These are phyloP conservation scores for Hirschioporus abietinus DNA, from an alignment of 768 basidiomycete species.

Conservation along the genomic window DNA sequence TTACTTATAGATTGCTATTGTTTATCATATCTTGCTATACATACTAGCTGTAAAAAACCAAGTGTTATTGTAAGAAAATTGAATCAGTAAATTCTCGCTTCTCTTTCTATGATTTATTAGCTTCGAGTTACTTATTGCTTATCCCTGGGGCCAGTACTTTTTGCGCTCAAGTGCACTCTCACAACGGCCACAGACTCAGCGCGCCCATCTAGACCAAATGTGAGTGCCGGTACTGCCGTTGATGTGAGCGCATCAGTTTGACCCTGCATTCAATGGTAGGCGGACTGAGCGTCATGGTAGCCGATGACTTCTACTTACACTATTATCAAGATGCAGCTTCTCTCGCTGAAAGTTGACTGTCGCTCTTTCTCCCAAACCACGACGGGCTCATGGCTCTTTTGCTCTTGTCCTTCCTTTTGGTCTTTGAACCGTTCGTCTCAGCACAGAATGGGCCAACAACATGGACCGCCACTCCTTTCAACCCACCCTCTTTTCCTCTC, in stretches of 20 bases:
- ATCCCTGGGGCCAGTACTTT: too few species aligned
- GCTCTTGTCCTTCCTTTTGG: neutral
- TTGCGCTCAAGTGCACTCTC: too few species aligned
- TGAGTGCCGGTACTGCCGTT: too few species aligned
- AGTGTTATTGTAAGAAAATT: neutral
- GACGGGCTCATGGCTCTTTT: neutral
- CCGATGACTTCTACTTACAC: neutral
- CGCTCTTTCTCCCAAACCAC: neutral
- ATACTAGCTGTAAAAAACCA: neutral
- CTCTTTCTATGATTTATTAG: too few species aligned
- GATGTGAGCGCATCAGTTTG: too few species aligned
- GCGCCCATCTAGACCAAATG: too few species aligned
- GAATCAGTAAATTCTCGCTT: too few species aligned
- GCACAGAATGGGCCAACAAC: neutral
- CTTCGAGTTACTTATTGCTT: too few species aligned
- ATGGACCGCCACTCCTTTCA: conserved; percentile 3
- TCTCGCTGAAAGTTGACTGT: neutral
- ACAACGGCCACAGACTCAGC: too few species aligned
- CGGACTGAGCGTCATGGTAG: too few species aligned
- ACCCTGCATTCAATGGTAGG: too few species aligned
- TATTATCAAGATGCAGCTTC: neutral
- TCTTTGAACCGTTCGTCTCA: neutral
- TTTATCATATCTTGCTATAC: neutral
- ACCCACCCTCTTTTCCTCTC: conserved; percentile 9
- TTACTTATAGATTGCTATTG: neutral